These are phyloP conservation scores for Eucalyptus microcorys DNA, from an alignment of 345 rosid species.

Conservation along the genomic window DNA sequence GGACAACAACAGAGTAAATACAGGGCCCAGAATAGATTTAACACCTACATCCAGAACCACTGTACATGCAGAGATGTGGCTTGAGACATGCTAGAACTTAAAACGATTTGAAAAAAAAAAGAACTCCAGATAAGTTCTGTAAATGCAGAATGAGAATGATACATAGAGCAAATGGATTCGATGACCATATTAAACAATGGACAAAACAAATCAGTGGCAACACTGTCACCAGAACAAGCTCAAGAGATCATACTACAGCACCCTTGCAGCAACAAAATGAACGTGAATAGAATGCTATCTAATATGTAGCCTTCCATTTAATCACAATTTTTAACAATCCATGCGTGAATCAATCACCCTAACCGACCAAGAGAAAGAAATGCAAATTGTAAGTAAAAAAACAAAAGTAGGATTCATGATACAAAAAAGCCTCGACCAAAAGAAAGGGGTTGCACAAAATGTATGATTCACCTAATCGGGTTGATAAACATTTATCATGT, in stretches of 20 bases:
- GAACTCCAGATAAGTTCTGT: neutral
- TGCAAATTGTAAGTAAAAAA: no score
- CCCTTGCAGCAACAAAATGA: neutral
- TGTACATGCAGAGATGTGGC: no score
- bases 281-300: no score
- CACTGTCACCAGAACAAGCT: neutral
- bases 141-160: no score
- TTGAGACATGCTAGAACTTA: neutral
- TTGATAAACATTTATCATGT: no score
- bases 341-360: no score
- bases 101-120: neutral
- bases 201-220: neutral
- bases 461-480: no score
- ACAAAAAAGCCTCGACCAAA: neutral
- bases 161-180: no score
- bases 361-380: no score
- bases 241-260: neutral
- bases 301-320: no score
- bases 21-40: neutral
- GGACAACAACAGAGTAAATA: neutral
- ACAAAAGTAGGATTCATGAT: no score
- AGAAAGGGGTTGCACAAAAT: neutral
- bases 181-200: neutral
- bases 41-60: neutral
- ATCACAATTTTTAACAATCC: no score